Evolutionary conservation across 768 basidiomycete species (phyloP).

Genomic region (Cystofilobasidium bisporidii): DNA sequence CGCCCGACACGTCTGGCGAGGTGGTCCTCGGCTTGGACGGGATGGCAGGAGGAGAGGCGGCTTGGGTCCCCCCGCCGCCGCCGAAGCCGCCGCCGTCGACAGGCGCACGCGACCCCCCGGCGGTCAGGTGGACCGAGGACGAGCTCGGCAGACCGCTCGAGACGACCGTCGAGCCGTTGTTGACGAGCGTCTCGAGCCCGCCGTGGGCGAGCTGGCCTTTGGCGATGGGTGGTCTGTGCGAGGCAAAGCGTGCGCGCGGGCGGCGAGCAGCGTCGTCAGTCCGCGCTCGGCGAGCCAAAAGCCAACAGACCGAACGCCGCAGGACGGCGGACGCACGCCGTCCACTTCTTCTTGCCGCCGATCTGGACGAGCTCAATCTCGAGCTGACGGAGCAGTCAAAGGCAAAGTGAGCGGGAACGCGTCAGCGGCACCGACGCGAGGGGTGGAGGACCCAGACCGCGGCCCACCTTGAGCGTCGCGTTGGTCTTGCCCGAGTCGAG

Average conservation of each 20-base stretch:
- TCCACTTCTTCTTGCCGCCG: conserved; percentile 50
- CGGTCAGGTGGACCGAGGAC: background rate
- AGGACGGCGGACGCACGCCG: conserved; percentile 1
- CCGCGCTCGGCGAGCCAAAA: too few relatives aligned
- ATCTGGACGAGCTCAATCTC: conserved; percentile 52
- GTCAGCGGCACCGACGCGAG: conserved; percentile 9
- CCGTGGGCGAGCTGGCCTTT: conserved; percentile 64
- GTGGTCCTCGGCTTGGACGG: too few relatives aligned
- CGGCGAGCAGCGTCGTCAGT: too few relatives aligned
- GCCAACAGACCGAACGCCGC: background rate
- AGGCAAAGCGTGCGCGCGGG: too few relatives aligned
- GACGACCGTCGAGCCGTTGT: conserved; percentile 12
- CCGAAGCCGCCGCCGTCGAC: conserved; percentile 6
- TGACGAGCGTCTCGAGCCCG: conserved; percentile 53
- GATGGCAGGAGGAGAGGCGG: background rate
- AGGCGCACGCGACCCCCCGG: too few relatives aligned
- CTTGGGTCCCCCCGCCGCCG: background rate
- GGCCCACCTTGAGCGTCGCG: conserved; percentile 61
- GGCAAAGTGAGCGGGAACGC: conserved; percentile 7
- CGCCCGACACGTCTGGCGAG: too few relatives aligned
- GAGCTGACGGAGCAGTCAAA: conserved; percentile 42
- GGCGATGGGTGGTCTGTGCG: conserved; percentile 51
- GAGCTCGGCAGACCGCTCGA: conserved; percentile 2
- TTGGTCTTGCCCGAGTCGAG: conserved; percentile 67
- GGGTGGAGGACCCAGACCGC: conserved; percentile 8